Conservation (phyloP, 306 rosid species). For the Coriaria nepalensis region DNA sequence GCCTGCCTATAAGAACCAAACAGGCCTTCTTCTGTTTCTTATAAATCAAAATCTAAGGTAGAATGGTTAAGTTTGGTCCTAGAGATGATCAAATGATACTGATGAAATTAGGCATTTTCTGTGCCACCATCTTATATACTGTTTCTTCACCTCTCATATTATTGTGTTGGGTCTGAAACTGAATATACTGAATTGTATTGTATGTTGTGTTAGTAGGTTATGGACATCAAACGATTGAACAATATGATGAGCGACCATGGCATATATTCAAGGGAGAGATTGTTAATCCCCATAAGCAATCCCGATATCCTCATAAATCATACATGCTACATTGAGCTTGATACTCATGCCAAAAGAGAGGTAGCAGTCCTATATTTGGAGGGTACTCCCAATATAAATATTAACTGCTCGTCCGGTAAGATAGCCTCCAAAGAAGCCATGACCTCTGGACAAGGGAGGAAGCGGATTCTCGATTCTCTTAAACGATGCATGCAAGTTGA, state of each 20-base stretch:
- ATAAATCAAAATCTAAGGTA: too few species aligned
- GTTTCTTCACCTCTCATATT: background rate
- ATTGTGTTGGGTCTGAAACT: background rate
- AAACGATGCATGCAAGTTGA: slow-evolving; percentile 86
- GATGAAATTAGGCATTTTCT: too few species aligned
- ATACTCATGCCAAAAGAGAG: slow-evolving; percentile 67
- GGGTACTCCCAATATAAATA: slow-evolving; percentile 35
- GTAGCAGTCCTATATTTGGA: slow-evolving; percentile 71
- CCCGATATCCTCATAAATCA: slow-evolving; percentile 44
- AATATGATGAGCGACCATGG: slow-evolving; percentile 98
- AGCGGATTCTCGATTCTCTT: slow-evolving; percentile 53
- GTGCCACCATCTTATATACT: too few species aligned
- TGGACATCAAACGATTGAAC: slow-evolving; percentile 78
- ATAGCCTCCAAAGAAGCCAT: slow-evolving; percentile 9
- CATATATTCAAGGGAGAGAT: slow-evolving; percentile 79
- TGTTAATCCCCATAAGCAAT: slow-evolving; percentile 64
- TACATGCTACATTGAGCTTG: slow-evolving; percentile 70
- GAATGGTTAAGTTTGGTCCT: too few species aligned
- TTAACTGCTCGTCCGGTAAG: slow-evolving; percentile 7
- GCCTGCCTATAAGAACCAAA: too few species aligned
- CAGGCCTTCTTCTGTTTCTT: too few species aligned
- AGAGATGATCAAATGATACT: too few species aligned
- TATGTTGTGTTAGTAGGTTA: slow-evolving; percentile 38
- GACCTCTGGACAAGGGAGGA: slow-evolving; percentile 49
- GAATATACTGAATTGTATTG: background rate